phyloP scores from a whole-genome alignment of 83 land plant species.

The Picea abies region DNA sequence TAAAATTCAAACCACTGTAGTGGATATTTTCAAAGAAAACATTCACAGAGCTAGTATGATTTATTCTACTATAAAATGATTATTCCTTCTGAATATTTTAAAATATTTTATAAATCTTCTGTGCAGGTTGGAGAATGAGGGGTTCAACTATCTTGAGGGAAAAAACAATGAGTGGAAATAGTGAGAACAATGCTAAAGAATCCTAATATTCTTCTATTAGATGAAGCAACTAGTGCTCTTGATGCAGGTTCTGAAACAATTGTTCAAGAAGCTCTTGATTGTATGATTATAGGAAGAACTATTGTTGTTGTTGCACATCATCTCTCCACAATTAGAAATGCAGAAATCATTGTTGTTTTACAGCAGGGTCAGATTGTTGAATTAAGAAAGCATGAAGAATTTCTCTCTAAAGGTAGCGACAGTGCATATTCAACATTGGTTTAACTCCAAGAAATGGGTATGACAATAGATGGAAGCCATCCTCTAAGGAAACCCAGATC shows the following conservation, averaged over 20 bases:
- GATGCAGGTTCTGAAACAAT: slow-evolving; percentile 92
- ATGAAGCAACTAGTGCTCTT: slow-evolving; percentile 98
- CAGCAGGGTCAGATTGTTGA: slow-evolving; percentile 91
- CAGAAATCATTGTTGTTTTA: slow-evolving; percentile 84
- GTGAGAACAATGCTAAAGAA: slow-evolving; percentile 95
- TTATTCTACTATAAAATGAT: neutral
- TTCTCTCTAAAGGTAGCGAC: slow-evolving; percentile 63
- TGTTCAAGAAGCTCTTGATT: slow-evolving; percentile 94
- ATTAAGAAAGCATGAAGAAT: slow-evolving; percentile 81
- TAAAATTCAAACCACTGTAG: neutral
- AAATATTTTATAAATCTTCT: neutral
- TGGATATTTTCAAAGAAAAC: neutral
- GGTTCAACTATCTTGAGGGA: slow-evolving; percentile 92
- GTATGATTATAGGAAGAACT: slow-evolving; percentile 94
- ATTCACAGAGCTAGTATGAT: neutral
- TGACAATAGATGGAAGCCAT: slow-evolving; percentile 46
- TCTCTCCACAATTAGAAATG: slow-evolving; percentile 91
- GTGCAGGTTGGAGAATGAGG: slow-evolving; percentile 95
- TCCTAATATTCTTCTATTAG: slow-evolving; percentile 91
- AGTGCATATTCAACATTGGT: slow-evolving; percentile 87
- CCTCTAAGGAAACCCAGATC: slow-evolving; percentile 60
- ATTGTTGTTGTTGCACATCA: slow-evolving; percentile 96
- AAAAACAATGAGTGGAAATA: slow-evolving; percentile 97
- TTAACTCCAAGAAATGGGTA: slow-evolving; percentile 83
- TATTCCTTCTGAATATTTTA: neutral